Conservation (phyloP, 495 filamentous ascomycete genomes). For the Neurospora cerealis region DNA sequence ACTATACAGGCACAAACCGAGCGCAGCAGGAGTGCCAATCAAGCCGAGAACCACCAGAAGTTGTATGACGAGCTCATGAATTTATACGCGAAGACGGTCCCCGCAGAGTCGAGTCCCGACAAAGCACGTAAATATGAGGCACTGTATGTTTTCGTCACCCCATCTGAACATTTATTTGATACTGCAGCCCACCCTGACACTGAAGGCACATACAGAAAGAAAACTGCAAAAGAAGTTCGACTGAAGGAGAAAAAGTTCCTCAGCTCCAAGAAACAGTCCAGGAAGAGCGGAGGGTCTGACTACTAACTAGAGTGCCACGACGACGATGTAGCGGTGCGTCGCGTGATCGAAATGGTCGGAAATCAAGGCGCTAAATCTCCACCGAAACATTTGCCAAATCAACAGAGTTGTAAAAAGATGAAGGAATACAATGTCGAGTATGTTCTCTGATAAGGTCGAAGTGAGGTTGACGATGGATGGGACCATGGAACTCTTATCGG, state of each 20-base stretch:
- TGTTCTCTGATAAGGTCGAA: no score
- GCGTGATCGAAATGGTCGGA: background rate
- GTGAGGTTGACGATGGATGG: background rate
- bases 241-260: conserved; percentile 67
- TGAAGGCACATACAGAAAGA: conserved; percentile 42
- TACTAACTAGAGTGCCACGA: conserved; percentile 2
- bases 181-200: conserved; percentile 1
- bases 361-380: background rate
- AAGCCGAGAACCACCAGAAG: conserved; percentile 34
- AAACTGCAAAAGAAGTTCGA: conserved; percentile 58
- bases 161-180: background rate
- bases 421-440: no score
- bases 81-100: conserved; percentile 46
- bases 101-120: conserved; percentile 24
- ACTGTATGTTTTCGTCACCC: conserved; percentile 17
- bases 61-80: conserved; percentile 43
- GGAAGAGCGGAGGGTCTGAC: conserved; percentile 33
- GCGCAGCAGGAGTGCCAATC: conserved; percentile 35
- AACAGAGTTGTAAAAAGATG: background rate
- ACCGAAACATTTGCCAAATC: background rate
- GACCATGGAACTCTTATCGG: background rate
- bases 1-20: conserved; percentile 35
- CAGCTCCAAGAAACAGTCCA: conserved; percentile 67
- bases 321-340: background rate
- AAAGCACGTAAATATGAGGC: conserved; percentile 32